These are phyloP conservation scores for Coniochaeta prunicola DNA, from an alignment of 2,329 filamentous ascomycete genomes.

Conservation along the genomic window DNA sequence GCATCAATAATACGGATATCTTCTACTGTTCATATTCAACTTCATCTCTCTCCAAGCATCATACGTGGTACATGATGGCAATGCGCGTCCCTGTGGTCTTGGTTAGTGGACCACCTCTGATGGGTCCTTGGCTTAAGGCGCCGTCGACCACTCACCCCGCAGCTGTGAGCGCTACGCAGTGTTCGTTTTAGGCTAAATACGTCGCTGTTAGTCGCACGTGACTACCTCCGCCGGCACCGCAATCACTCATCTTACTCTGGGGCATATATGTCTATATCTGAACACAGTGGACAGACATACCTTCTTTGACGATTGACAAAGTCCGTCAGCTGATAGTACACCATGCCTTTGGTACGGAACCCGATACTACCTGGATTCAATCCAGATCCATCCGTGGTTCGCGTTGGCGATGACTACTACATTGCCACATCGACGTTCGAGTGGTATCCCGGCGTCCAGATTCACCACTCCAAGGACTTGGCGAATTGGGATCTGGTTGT, in stretches of 20 bases:
- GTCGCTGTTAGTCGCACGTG: background rate
- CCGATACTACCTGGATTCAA: conserved; percentile 52
- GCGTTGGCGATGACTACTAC: conserved; percentile 46
- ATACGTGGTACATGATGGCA: background rate
- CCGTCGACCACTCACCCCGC: background rate
- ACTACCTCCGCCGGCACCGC: background rate
- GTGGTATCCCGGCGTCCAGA: conserved; percentile 44
- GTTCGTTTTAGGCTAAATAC: background rate
- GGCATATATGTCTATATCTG: background rate
- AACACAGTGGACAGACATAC: background rate
- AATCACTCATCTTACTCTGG: background rate
- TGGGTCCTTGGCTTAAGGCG: background rate
- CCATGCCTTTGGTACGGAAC: conserved; percentile 42
- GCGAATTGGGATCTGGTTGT: conserved; percentile 43
- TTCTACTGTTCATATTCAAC: background rate
- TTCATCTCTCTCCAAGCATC: background rate
- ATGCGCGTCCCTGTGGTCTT: background rate
- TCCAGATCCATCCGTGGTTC: conserved; percentile 45
- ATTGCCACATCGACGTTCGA: conserved; percentile 50
- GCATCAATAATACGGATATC: background rate
- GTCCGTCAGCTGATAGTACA: conserved; percentile 4
- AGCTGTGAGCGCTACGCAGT: background rate
- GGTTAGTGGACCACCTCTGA: background rate
- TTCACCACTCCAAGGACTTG: conserved; percentile 45
- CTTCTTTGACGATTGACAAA: background rate